A percentile compares a stretch with the other conserved stretches of the same genome.
phyloP scores from a whole-genome alignment of 441 rosid genomes.

The Erodium moschatum region DNA sequence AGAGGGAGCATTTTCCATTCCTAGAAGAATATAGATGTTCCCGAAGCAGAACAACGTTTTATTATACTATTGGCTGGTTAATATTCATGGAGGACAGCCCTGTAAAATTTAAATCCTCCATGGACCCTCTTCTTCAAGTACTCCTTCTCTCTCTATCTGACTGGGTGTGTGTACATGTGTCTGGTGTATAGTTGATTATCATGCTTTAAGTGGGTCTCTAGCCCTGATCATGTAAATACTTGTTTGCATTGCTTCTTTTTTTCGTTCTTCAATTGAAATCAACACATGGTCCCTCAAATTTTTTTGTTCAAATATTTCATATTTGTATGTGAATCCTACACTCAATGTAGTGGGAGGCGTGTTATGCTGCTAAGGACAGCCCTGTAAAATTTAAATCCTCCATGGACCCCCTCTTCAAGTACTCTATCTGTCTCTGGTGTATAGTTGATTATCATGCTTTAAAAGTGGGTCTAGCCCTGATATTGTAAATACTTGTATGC shows the following conservation, averaged over 20 bases:
- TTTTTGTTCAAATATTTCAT: no score
- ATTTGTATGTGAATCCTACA: no score
- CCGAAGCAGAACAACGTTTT: conserved; percentile 95
- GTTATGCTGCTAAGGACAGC: no score
- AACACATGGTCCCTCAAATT: no score
- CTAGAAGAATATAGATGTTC: conserved; percentile 85
- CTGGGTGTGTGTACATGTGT: no score
- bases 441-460: not conserved
- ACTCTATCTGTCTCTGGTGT: not conserved
- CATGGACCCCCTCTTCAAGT: no score
- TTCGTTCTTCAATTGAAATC: no score
- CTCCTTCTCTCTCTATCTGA: no score
- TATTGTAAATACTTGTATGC: not conserved
- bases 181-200: not conserved
- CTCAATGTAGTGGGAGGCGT: no score
- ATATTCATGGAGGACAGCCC: conserved; percentile 97
- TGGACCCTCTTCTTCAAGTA: conserved; percentile 94
- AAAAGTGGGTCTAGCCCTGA: not conserved
- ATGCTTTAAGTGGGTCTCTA: not conserved
- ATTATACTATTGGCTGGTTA: conserved; percentile 91
- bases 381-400: no score
- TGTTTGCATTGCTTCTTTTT: no score
- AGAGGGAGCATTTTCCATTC: conserved; percentile 97
- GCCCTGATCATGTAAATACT: not conserved
- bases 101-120: conserved; percentile 87